Percentiles rank a stretch among this genome's conserved stretches.
Conservation (phyloP, 2,329 filamentous ascomycete genomes). For the Pyricularia sp. region DNA sequence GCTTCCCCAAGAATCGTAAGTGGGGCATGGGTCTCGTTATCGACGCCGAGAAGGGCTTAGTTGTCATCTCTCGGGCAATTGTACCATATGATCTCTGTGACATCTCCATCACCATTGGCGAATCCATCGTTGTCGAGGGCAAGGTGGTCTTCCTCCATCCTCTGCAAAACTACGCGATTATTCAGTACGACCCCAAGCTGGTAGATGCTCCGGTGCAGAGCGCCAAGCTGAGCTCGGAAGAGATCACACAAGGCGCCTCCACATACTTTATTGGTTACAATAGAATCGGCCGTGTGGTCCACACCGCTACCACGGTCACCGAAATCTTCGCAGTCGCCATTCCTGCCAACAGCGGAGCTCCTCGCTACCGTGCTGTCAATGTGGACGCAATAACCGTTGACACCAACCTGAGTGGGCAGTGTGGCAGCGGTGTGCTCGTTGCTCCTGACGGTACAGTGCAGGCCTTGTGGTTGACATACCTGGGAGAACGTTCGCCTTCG, state of each 20-base stretch:
- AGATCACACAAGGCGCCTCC: slow-evolving; percentile 82
- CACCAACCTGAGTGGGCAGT: slow-evolving; percentile 79
- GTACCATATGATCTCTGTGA: slow-evolving; percentile 96
- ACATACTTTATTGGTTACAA: slow-evolving; percentile 99
- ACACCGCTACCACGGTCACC: slow-evolving; percentile 87
- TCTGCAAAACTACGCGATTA: slow-evolving; percentile 88
- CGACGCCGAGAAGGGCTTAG: slow-evolving; percentile 88
- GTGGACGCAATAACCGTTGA: slow-evolving; percentile 96
- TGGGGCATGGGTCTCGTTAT: slow-evolving; percentile 96
- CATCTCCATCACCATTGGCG: slow-evolving; percentile 89
- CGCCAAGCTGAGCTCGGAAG: slow-evolving; percentile 66
- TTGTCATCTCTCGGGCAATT: slow-evolving; percentile 85
- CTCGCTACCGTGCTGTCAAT: slow-evolving; percentile 87
- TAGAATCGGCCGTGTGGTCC: slow-evolving; percentile 83
- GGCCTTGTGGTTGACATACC: slow-evolving; percentile 91
- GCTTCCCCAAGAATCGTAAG: slow-evolving; percentile 89
- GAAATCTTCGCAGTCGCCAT: slow-evolving; percentile 97
- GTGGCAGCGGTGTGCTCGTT: slow-evolving; percentile 85
- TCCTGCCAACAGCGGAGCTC: slow-evolving; percentile 81
- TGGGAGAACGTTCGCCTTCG: slow-evolving; percentile 72
- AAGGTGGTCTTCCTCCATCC: slow-evolving; percentile 95
- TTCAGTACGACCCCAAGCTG: slow-evolving; percentile 85
- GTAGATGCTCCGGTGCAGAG: slow-evolving; percentile 91
- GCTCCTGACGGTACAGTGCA: slow-evolving; percentile 85
- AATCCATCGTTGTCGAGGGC: slow-evolving; percentile 86